These are phyloP conservation scores for Penicillium glabrum DNA, from an alignment of 2,329 filamentous ascomycete genomes.

Conservation along the genomic window DNA sequence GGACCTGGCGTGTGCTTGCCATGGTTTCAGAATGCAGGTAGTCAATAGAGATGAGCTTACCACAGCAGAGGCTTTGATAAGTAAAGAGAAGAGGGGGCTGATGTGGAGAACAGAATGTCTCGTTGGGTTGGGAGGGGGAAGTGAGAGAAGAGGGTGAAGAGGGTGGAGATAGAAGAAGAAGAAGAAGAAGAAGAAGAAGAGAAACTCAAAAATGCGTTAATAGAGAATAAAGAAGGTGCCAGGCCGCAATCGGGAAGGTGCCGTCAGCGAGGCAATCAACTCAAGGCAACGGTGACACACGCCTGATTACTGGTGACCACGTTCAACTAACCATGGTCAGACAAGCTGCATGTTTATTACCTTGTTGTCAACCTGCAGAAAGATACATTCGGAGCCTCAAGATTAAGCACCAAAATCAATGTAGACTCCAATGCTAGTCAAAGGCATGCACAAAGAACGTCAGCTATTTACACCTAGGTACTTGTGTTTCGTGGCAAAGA, in stretches of 20 bases:
- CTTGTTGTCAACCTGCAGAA: neutral
- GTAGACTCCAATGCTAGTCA: neutral
- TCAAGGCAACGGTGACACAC: constrained; percentile 16
- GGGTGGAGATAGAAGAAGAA: neutral
- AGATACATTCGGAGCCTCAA: neutral
- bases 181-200: neutral
- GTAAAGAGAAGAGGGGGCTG: neutral
- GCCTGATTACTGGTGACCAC: neutral
- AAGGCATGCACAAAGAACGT: neutral
- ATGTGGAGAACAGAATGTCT: neutral
- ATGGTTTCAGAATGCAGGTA: constrained; percentile 2
- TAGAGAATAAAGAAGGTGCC: neutral
- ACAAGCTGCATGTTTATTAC: neutral
- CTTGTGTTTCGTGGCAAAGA: neutral
- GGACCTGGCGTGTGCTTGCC: constrained; percentile 8
- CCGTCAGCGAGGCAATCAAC: constrained; percentile 2
- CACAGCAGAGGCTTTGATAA: neutral
- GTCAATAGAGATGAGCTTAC: neutral
- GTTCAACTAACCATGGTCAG: neutral
- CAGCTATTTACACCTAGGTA: neutral
- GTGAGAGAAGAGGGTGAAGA: neutral
- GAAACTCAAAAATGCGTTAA: neutral
- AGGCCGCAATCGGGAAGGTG: constrained; percentile 9
- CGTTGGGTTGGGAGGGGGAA: neutral
- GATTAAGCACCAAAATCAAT: neutral